Conservation (phyloP, 202 grass and related monocot species). For the Setaria italica region DNA sequence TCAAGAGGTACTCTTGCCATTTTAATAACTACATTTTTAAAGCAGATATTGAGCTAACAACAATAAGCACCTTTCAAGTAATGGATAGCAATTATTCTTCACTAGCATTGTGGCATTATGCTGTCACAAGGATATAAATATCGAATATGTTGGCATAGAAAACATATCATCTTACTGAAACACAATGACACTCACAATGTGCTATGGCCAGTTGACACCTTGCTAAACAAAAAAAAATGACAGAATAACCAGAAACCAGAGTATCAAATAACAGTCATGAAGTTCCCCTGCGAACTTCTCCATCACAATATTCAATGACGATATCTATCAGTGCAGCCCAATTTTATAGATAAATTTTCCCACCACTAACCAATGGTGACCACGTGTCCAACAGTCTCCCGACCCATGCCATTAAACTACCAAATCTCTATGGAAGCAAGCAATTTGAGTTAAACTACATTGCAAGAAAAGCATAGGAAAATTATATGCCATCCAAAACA, state of each 20-base stretch:
- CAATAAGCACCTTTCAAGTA: neutral
- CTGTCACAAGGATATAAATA: slow-evolving; percentile 13
- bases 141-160: neutral
- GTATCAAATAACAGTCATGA: neutral
- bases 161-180: neutral
- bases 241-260: neutral
- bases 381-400: neutral
- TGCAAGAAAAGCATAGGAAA: slow-evolving; percentile 17
- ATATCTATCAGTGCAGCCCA: neutral
- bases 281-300: neutral
- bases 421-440: neutral
- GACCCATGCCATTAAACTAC: neutral
- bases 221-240: neutral
- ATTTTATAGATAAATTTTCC: neutral
- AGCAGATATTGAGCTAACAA: neutral
- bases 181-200: neutral
- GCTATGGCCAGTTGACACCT: neutral
- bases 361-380: neutral
- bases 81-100: neutral
- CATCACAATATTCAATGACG: slow-evolving; percentile 14
- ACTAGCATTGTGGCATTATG: neutral
- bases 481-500: neutral
- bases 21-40: slow-evolving; percentile 1
- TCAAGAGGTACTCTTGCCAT: neutral
- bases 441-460: slow-evolving; percentile 2